Conservation (phyloP, 1,284 basidiomycete species). For the Pseudozyma sp. region DNA sequence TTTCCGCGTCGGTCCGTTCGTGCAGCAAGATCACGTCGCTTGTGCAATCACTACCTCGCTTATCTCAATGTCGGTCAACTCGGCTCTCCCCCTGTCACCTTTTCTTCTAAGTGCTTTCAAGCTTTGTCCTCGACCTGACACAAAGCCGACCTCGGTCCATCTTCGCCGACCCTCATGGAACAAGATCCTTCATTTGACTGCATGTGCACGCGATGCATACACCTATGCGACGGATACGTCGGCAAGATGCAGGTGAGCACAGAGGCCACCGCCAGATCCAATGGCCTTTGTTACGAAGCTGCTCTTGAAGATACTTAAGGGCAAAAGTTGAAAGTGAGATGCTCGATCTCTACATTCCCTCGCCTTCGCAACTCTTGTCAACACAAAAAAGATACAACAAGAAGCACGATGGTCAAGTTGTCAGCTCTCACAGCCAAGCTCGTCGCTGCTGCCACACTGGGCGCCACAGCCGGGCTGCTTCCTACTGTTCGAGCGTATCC, state of each 20-base stretch:
- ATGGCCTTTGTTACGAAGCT: too few relatives aligned
- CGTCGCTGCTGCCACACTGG: constrained; percentile 13
- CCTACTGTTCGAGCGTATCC: constrained; percentile 6
- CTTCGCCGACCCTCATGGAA: too few relatives aligned
- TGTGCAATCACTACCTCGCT: constrained; percentile 6
- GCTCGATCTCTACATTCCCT: too few relatives aligned
- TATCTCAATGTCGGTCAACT: background rate
- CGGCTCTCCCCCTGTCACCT: too few relatives aligned
- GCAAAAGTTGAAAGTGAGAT: too few relatives aligned
- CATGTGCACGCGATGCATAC: too few relatives aligned
- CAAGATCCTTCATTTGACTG: too few relatives aligned
- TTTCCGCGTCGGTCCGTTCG: constrained; percentile 20
- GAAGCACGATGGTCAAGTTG: constrained; percentile 20
- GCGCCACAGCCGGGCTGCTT: constrained; percentile 4
- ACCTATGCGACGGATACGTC: too few relatives aligned
- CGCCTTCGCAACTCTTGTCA: background rate
- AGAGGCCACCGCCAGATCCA: too few relatives aligned
- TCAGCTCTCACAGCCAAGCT: constrained; percentile 5
- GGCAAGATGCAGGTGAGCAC: too few relatives aligned
- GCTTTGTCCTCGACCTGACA: background rate
- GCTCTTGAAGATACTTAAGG: too few relatives aligned
- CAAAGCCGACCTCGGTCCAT: background rate
- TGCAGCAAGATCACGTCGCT: constrained; percentile 19
- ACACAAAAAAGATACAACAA: background rate
- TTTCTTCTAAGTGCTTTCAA: too few relatives aligned